These are phyloP conservation scores for Leptodontidium sp. DNA, from an alignment of 2,329 filamentous ascomycete species.

Conservation along the genomic window DNA sequence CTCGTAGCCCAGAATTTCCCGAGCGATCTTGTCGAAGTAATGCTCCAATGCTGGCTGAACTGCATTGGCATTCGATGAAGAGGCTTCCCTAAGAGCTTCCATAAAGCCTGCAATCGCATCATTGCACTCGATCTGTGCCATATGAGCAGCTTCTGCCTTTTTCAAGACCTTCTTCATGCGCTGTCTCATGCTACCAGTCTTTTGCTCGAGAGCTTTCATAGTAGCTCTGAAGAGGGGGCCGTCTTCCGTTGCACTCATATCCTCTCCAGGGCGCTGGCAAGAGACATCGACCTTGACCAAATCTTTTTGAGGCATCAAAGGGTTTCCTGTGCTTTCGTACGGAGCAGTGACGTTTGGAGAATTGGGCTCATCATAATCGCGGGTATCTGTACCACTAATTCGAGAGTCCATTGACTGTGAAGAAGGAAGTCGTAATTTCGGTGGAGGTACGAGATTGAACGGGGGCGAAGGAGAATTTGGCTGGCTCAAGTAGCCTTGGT, in stretches of 20 bases:
- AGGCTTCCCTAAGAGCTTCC: constrained; percentile 85
- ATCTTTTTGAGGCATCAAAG: constrained; percentile 36
- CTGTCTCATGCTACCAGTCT: constrained; percentile 90
- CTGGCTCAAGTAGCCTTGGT: constrained; percentile 54
- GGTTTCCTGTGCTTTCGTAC: constrained; percentile 46
- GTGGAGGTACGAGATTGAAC: constrained; percentile 76
- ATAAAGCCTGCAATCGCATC: constrained; percentile 85
- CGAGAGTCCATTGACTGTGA: constrained; percentile 86
- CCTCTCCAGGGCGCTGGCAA: constrained; percentile 84
- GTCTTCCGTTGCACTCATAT: constrained; percentile 86
- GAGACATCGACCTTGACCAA: constrained; percentile 85
- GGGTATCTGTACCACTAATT: constrained; percentile 72
- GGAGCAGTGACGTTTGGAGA: constrained; percentile 56
- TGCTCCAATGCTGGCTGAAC: constrained; percentile 97
- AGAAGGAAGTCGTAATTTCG: constrained; percentile 84
- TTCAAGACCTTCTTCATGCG: constrained; percentile 98
- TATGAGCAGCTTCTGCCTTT: constrained; percentile 87
- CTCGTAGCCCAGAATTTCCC: constrained; percentile 89
- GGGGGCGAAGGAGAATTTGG: constrained; percentile 74
- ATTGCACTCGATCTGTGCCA: constrained; percentile 83
- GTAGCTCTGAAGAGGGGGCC: constrained; percentile 95
- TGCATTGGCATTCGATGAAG: constrained; percentile 90
- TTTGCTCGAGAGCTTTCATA: constrained; percentile 95
- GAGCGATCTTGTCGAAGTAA: constrained; percentile 96
- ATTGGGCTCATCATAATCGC: constrained; percentile 62